Evolutionary conservation across 1,284 basidiomycete genomes (phyloP).

Genomic region (Ustilago lituana): DNA sequence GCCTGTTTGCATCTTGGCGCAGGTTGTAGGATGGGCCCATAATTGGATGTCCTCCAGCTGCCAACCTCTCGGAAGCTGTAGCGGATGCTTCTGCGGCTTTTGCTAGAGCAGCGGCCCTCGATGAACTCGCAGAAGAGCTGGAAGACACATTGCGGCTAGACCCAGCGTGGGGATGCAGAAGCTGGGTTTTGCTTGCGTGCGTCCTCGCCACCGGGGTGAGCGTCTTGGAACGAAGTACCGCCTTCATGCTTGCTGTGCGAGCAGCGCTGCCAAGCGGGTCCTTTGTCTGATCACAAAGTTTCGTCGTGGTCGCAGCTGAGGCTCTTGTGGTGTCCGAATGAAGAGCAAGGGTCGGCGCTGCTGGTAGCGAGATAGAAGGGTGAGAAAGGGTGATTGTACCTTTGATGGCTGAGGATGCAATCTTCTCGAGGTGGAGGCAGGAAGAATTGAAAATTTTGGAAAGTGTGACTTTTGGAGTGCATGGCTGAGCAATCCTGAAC

Average conservation of each 20-base stretch:
- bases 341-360: no score
- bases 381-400: no score
- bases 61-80: constrained; percentile 25
- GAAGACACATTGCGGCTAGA: constrained; percentile 14
- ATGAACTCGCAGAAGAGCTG: constrained; percentile 19
- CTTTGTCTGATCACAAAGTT: no score
- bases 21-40: constrained; percentile 21
- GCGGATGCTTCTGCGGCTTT: constrained; percentile 42
- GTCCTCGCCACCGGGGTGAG: constrained; percentile 2
- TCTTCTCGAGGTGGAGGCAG: constrained; percentile 9
- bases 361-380: no score
- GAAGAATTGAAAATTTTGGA: constrained; percentile 7
- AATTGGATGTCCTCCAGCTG: constrained; percentile 16
- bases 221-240: constrained; percentile 4
- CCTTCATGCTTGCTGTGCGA: constrained; percentile 18
- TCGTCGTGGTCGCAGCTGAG: no score
- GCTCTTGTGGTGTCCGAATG: no score
- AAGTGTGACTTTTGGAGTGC: no score
- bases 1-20: constrained; percentile 14
- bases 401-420: neutral
- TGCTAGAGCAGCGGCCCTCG: constrained; percentile 35
- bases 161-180: neutral
- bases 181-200: neutral
- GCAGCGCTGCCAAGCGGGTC: no score
- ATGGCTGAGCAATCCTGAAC: no score